Base-by-base conservation (phyloP, 495 filamentous ascomycete genomes). In the Penicillium samsonianum region DNA sequence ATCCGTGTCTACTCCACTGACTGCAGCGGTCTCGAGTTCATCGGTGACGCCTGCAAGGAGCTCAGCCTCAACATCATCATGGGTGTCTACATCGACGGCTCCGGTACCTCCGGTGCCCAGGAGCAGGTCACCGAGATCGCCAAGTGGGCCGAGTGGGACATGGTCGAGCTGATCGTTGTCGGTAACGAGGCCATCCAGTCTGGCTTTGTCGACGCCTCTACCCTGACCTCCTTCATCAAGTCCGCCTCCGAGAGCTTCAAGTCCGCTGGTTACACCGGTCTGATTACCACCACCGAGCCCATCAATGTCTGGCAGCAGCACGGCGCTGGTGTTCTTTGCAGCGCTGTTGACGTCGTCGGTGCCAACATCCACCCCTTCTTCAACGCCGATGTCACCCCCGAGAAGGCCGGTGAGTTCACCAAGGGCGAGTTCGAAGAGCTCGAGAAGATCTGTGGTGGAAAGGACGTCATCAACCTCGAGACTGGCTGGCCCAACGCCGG, bases 351-450 rank as follows among this genome's bases (percentile, higher is more conserved):
- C 72, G 75, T 92, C 55, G 77, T 89, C 33, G 89, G 88, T 72
- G 80, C 80, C 71, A 96, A 96, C 81, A 84, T 93, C 68, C 93
- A 98, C 73, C 86, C 92, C 70, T 98, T 88, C 87, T 98, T 96
- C 87, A 92, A 95, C 82, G 59, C 84, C 47, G 68, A 76, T 42
- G 82, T 85, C 42, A 60, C 67, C 52, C 81, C 92, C 47, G 62
- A 63, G 3, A 51, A 82, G 44, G 93, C 92, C 45, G 93, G 93
- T 70, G 64, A 70, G 37, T 96, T 96, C 73, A 86, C 90, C 57
- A 67, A 73, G 41, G 53, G 70, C 57, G 84, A 95, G 80, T 80
- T 93, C 53, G 71, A 78, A 12, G 69, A 86, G 61, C 82, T 94
- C 46, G 79, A 85, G 63, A 65, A 63, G 1, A 70, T 86, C 56